Base-by-base conservation (phyloP, 2,329 filamentous ascomycete species). In the Botrytis galanthina region DNA sequence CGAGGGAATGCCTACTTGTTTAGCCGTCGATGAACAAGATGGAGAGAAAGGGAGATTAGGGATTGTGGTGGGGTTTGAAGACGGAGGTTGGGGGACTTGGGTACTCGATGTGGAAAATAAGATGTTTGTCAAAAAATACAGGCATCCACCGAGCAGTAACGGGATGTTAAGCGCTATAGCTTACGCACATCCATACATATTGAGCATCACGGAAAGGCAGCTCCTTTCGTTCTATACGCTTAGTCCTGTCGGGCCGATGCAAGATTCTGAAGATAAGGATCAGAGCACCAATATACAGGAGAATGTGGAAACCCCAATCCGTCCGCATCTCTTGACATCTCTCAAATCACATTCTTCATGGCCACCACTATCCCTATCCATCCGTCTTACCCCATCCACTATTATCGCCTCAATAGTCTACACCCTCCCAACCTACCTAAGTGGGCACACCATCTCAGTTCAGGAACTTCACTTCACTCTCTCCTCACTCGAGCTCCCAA, bases 371-470 rank as follows among this genome's bases (percentile, higher is more conserved):
- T 93, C 94, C 0, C 83, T 97, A n/a, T 95, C 93, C 0, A 88
- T 98, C 54, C 89, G 94, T n/a, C 87, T 86, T 39, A 89, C 89
- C 22, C 81, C 88, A 0, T 84, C 85, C 5, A 88, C 88, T 18
- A 88, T 93, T 29, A 88, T 94, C n/a, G 92, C 93, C 2, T 94
- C 93, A 0, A 92, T 98, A 74, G 95, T 93, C 1, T 98, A 97
- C 81, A 93, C 93, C 0, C 90, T 97, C 76, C 90, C 92, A 26
- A 92, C 92, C 3, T 89, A 90, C 77, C 86, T 91, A 4, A 90
- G 90, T 61, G 94, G 94, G 42, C 98, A 95, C 93, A 94, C 92
- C 12, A 88, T 97, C 26, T 95, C 94, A 3, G 89, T 98, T n/a
- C 95, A 98, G 81, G 95, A 98, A 81, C 57, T 51, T 18, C 69